Base-by-base conservation (phyloP, 495 filamentous ascomycete species). In the Penicillium manginii region DNA sequence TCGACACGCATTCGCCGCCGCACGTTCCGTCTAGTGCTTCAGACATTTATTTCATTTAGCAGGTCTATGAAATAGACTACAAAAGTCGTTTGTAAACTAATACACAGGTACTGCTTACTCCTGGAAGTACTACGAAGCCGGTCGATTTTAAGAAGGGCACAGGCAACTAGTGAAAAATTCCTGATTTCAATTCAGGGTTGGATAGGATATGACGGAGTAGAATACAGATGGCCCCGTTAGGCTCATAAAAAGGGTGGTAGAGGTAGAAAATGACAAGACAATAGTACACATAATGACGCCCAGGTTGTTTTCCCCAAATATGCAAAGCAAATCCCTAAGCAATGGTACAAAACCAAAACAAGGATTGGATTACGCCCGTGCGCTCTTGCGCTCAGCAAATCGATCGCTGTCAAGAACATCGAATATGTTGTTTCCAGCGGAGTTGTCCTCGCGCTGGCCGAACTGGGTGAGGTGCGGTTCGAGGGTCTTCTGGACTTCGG, bases 381-480 rank as follows among this genome's bases (percentile, higher is more conserved):
- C 67, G 22, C 65, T 67, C 52, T 67, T 72, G 39, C 61, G 65
- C 49, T 74, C 59, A 21, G 59, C 55, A 47, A 73, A 69, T 37
- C 71, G 68, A 50, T 73, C 71, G 48, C 56, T 73, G 31, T 73
- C 64, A 45, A 80, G 51, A 35, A 63, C 39, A 33, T 74, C 70
- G 49, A 66, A 64, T 35, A 77, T 60, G 4, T 65, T 64, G 8
- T 49, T 47, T 6, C 65, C 46, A 9, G 57, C 32, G 5, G 64
- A 59, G 55, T 54, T 66, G 56, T 73, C 79, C 63, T 84, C 80
- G 49, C 78, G 76, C 47, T 83, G 79, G 48, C 85, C 87, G 49
- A 91, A 84, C 55, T 84, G 83, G 8, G 80, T 73, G 75, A 89
- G 86, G 64, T 86, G 85, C 29, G 83, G 73, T 43, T 86, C 79